These are phyloP conservation scores for Aechmea fasciata DNA, from an alignment of 176 grass and related monocot species.

Conservation along the genomic window DNA sequence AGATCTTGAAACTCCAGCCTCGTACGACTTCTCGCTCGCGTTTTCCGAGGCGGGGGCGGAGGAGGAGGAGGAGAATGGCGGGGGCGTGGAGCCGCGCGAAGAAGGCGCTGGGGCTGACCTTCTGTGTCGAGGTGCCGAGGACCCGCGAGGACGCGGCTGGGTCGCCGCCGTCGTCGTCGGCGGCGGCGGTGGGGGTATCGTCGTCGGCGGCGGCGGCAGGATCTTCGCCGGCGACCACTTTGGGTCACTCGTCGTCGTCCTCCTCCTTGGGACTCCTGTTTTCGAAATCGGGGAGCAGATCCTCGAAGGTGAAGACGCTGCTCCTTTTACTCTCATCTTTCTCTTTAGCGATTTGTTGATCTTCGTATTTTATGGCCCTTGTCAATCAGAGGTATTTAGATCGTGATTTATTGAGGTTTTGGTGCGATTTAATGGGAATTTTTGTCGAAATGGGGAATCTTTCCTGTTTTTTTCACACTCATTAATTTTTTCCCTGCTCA, in stretches of 20 bases:
- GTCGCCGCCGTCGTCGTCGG: conserved; percentile 13
- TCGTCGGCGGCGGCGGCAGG: not conserved
- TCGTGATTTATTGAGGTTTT: not conserved
- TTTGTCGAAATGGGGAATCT: not conserved
- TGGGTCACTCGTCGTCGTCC: conserved; percentile 15
- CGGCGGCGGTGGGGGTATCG: not conserved
- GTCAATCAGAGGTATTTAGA: not conserved
- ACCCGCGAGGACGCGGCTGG: not conserved
- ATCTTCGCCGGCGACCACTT: conserved; percentile 8
- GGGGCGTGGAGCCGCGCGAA: conserved; percentile 66
- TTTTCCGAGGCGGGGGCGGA: conserved; percentile 2
- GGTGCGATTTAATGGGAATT: not conserved
- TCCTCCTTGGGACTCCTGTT: conserved; percentile 20
- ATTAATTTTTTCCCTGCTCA: not conserved
- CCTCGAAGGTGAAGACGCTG: conserved; percentile 48
- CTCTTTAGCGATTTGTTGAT: not conserved
- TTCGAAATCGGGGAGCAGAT: conserved; percentile 45
- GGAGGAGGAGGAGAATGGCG: conserved; percentile 35
- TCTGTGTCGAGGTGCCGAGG: conserved; percentile 33
- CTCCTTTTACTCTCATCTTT: conserved; percentile 1
- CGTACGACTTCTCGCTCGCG: not conserved
- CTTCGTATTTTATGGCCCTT: not conserved
- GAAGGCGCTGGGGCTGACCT: conserved; percentile 41
- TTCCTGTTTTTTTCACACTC: not conserved
- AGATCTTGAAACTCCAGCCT: conserved; percentile 6